These are phyloP conservation scores for Lactarius psammicola DNA, from an alignment of 768 basidiomycete species.

Conservation along the genomic window DNA sequence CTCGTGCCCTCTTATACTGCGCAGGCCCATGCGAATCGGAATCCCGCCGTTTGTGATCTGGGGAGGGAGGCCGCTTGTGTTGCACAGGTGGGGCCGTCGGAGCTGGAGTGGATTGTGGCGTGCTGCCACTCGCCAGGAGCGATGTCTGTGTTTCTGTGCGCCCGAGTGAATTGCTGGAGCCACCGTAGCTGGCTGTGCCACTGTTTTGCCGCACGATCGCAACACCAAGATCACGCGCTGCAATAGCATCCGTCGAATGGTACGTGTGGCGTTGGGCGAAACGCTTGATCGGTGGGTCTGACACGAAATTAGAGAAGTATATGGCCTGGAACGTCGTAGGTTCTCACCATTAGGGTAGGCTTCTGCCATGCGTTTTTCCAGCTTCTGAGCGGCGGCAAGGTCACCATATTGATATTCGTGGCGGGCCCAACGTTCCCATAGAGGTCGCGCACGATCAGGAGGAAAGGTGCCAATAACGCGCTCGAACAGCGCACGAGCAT, in stretches of 20 bases:
- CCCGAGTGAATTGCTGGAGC: slow-evolving; percentile 25
- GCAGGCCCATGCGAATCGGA: slow-evolving; percentile 42
- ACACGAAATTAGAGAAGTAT: background rate
- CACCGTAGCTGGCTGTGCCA: slow-evolving; percentile 25
- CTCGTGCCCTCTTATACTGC: slow-evolving; percentile 45
- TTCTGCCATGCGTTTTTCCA: slow-evolving; percentile 87
- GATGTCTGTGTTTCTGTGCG: slow-evolving; percentile 29
- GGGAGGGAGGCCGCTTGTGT: slow-evolving; percentile 36
- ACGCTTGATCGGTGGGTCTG: slow-evolving; percentile 88
- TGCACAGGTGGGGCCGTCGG: slow-evolving; percentile 36
- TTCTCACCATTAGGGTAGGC: slow-evolving; percentile 77
- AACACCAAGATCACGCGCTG: slow-evolving; percentile 84
- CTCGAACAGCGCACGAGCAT: slow-evolving; percentile 95
- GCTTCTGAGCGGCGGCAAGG: slow-evolving; percentile 79
- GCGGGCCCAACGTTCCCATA: slow-evolving; percentile 96
- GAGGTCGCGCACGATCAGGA: slow-evolving; percentile 71
- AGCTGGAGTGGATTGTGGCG: slow-evolving; percentile 39
- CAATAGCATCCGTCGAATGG: slow-evolving; percentile 83
- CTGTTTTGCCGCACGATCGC: slow-evolving; percentile 44
- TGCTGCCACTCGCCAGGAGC: slow-evolving; percentile 29
- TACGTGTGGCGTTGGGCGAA: slow-evolving; percentile 87
- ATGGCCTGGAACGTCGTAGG: background rate
- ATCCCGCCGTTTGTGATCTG: slow-evolving; percentile 44
- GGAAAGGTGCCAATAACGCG: slow-evolving; percentile 77
- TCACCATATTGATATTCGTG: slow-evolving; percentile 98